Percentiles rank a stretch among this genome's conserved stretches.
Conservation (phyloP, 768 basidiomycete genomes). For the Podaxis pistillaris region DNA sequence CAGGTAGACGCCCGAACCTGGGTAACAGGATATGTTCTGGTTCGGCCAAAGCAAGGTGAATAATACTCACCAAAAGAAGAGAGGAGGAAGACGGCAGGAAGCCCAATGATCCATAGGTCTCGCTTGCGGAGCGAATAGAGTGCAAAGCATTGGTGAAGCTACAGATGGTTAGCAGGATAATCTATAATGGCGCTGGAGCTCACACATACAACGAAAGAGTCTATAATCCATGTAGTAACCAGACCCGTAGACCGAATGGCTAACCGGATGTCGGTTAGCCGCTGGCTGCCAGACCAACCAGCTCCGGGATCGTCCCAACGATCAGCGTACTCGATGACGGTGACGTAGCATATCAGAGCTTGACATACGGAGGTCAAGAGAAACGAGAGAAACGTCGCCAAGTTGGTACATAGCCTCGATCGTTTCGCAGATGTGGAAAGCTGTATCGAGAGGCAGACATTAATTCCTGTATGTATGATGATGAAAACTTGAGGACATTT, state of each 20-base stretch:
- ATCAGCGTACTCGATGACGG: neutral
- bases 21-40: neutral
- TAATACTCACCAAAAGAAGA: neutral
- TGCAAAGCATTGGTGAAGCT: constrained; percentile 1
- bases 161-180: no score
- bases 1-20: constrained; percentile 4
- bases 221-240: neutral
- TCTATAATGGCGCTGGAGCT: neutral
- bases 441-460: neutral
- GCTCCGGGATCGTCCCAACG: neutral
- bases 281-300: neutral
- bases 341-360: neutral
- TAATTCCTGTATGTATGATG: neutral
- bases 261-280: neutral
- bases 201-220: neutral
- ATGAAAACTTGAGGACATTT: neutral
- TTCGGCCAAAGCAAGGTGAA: neutral
- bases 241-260: neutral
- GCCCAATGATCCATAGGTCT: neutral
- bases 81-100: neutral
- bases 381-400: neutral
- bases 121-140: neutral
- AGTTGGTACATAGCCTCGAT: neutral
- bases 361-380: neutral
- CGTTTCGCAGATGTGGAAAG: neutral